phyloP scores from a whole-genome alignment of 192 early-diverging fungal species.

The Coemansia sp. region DNA sequence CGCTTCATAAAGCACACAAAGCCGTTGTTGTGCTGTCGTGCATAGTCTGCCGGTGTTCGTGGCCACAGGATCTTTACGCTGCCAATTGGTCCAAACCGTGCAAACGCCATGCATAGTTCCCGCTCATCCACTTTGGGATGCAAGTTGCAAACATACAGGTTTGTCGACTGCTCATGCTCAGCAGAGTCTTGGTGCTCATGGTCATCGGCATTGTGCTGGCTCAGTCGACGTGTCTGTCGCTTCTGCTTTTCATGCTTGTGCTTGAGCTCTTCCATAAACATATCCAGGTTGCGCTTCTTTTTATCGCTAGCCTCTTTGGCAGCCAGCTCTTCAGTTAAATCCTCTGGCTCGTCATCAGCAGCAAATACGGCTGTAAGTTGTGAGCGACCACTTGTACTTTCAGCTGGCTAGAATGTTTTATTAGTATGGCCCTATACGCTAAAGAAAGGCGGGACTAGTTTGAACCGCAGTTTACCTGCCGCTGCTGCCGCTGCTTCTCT shows the following conservation, averaged over 20 bases:
- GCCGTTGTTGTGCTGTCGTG: constrained; percentile 73
- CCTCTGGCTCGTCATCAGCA: not conserved
- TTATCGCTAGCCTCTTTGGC: constrained; percentile 23
- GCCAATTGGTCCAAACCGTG: constrained; percentile 75
- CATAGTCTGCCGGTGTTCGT: constrained; percentile 72
- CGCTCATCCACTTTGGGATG: constrained; percentile 72
- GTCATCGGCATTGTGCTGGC: not conserved
- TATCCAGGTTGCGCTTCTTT: constrained; percentile 78
- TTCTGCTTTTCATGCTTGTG: constrained; percentile 67
- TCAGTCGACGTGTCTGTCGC: constrained; percentile 25
- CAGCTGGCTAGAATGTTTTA: not conserved
- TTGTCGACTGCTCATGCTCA: constrained; percentile 75
- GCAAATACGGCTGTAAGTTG: constrained; percentile 12
- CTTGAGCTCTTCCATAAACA: constrained; percentile 83
- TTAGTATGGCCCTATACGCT: no score
- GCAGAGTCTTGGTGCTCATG: constrained; percentile 25
- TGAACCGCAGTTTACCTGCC: constrained; percentile 15
- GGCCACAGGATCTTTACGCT: constrained; percentile 97
- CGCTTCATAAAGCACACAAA: constrained; percentile 92
- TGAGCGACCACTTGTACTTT: not conserved
- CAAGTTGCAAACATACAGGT: constrained; percentile 81
- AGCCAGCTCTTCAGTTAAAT: not conserved
- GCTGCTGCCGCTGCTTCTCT: not conserved
- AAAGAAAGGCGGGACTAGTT: no score
- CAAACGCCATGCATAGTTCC: constrained; percentile 73